Conservation (phyloP, 768 basidiomycete genomes). For the Panellus pusillus region DNA sequence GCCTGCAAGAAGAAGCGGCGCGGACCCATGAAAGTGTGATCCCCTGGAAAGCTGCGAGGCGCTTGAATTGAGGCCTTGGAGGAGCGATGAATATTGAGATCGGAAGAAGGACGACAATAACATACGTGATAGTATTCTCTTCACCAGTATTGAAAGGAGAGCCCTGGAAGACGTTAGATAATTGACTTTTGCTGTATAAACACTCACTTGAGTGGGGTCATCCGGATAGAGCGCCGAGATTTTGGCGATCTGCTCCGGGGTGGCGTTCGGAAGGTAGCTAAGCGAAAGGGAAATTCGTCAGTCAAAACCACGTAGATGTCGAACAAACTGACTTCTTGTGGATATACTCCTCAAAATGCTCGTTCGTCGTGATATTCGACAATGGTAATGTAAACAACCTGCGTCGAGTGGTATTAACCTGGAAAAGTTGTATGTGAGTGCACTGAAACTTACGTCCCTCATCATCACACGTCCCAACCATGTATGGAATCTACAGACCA, state of each 20-base stretch:
- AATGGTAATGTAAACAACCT: too few species aligned
- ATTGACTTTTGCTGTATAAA: not conserved
- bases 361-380: slow-evolving; percentile 15
- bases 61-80: slow-evolving; percentile 16
- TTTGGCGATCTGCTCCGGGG: slow-evolving; percentile 1
- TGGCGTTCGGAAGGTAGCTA: slow-evolving; percentile 6
- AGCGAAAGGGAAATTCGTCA: not conserved
- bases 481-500: slow-evolving; percentile 23
- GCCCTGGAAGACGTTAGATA: slow-evolving; percentile 1
- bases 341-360: slow-evolving; percentile 6
- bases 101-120: not conserved
- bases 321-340: too few species aligned
- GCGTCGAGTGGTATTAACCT: too few species aligned
- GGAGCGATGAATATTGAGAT: not conserved
- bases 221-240: slow-evolving; percentile 10
- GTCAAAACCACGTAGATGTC: too few species aligned
- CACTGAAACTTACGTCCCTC: slow-evolving; percentile 35
- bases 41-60: slow-evolving; percentile 17
- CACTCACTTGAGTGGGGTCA: slow-evolving; percentile 8
- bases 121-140: slow-evolving; percentile 9
- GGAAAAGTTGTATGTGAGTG: too few species aligned
- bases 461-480: slow-evolving; percentile 40
- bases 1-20: slow-evolving; percentile 12
- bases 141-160: slow-evolving; percentile 15
- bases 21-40: slow-evolving; percentile 3